A percentile compares a stretch with the other conserved stretches of the same genome.
phyloP scores from a whole-genome alignment of 2,329 filamentous ascomycete genomes.

The Fusarium scirpi region DNA sequence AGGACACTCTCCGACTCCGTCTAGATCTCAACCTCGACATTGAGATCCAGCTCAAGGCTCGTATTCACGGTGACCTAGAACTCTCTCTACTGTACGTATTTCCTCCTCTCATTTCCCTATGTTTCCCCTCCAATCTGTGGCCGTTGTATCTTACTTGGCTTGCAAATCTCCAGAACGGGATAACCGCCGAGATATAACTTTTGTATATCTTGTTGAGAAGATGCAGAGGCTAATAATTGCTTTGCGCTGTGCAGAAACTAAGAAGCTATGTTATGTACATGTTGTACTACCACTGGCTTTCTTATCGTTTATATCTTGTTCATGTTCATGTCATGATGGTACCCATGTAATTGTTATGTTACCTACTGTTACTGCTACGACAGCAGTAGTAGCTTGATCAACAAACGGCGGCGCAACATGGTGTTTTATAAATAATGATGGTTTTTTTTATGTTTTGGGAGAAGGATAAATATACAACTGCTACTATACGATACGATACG shows the following conservation, averaged over 20 bases:
- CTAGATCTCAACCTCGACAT: slow-evolving; percentile 86
- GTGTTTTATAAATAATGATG: slow-evolving; percentile 27
- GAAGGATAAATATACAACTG: slow-evolving; percentile 24
- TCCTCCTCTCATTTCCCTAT: neutral
- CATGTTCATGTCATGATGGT: slow-evolving; percentile 31
- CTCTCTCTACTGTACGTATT: slow-evolving; percentile 73
- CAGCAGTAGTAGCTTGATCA: slow-evolving; percentile 9
- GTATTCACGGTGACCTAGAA: slow-evolving; percentile 86
- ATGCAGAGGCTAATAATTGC: slow-evolving; percentile 46
- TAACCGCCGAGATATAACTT: slow-evolving; percentile 20
- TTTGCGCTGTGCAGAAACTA: slow-evolving; percentile 40
- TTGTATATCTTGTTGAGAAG: slow-evolving; percentile 8
- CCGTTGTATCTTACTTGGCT: slow-evolving; percentile 46
- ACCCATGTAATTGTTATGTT: slow-evolving; percentile 39
- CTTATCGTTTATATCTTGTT: slow-evolving; percentile 1
- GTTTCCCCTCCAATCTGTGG: slow-evolving; percentile 9
- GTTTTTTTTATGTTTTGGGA: slow-evolving; percentile 17
- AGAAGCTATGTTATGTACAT: neutral
- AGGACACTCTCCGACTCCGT: slow-evolving; percentile 75
- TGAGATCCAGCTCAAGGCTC: slow-evolving; percentile 86
- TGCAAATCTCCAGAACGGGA: slow-evolving; percentile 46
- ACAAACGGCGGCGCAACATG: slow-evolving; percentile 33
- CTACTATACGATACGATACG: neutral
- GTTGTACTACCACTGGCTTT: neutral
- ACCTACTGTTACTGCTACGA: slow-evolving; percentile 9